These are phyloP conservation scores for Tuber indicum DNA, from an alignment of 495 filamentous ascomycete genomes.

Conservation along the genomic window DNA sequence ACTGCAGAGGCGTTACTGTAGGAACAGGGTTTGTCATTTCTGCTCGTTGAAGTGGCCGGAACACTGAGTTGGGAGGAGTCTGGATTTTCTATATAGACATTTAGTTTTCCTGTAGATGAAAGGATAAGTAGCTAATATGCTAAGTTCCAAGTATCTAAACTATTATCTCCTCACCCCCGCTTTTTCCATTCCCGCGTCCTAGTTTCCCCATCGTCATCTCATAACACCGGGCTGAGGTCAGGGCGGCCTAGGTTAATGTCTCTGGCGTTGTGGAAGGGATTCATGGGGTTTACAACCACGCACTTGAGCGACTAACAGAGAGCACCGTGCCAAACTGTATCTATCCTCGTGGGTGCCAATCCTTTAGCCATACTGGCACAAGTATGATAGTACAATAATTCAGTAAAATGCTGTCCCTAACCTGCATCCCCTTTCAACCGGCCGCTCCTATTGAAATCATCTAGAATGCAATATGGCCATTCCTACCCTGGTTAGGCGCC, in stretches of 20 bases:
- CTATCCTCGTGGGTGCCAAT: background rate
- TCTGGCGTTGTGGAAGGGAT: background rate
- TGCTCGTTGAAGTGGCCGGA: too few relatives aligned
- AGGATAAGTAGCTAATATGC: too few relatives aligned
- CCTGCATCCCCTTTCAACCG: background rate
- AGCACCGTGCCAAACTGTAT: background rate
- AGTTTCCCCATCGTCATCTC: too few relatives aligned
- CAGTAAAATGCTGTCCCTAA: background rate
- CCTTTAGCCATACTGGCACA: background rate
- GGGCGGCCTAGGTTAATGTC: background rate
- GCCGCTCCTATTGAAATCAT: background rate
- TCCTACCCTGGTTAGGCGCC: background rate
- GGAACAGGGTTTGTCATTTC: too few relatives aligned
- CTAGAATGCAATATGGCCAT: background rate
- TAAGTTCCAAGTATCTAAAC: too few relatives aligned
- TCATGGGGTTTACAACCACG: background rate
- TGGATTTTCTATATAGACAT: too few relatives aligned
- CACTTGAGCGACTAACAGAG: background rate
- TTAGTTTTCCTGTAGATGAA: too few relatives aligned
- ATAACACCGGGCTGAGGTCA: too few relatives aligned
- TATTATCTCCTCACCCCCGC: too few relatives aligned
- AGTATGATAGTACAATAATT: background rate
- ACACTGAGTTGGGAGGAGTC: too few relatives aligned
- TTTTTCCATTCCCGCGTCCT: too few relatives aligned
- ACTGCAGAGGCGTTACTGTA: too few relatives aligned